Conservation (phyloP, 768 basidiomycete genomes). For the Coprinopsis sp. region DNA sequence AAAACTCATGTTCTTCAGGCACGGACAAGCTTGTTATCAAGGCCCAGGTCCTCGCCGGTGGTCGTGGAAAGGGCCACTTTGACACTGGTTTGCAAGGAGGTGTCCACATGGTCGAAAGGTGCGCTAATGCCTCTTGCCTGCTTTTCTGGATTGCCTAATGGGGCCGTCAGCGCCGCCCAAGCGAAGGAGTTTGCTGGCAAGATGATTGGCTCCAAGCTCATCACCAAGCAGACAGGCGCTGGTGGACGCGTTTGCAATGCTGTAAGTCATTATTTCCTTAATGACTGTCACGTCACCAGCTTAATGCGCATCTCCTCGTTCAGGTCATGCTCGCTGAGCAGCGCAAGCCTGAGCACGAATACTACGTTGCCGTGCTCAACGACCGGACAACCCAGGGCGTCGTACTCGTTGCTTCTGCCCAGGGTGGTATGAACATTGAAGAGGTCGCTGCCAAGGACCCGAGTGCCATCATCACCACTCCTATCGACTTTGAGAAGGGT, state of each 20-base stretch:
- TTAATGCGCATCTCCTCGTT: background rate
- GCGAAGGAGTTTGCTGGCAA: slow-evolving; percentile 82
- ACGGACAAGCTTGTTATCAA: slow-evolving; percentile 87
- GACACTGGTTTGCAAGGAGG: slow-evolving; percentile 96
- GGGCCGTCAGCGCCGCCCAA: slow-evolving; percentile 68
- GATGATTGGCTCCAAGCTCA: slow-evolving; percentile 94
- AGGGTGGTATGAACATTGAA: slow-evolving; percentile 99
- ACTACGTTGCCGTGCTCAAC: slow-evolving; percentile 95
- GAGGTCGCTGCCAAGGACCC: slow-evolving; percentile 98
- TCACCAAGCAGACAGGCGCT: slow-evolving; percentile 98
- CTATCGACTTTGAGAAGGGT: slow-evolving; percentile 81
- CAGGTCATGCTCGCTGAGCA: slow-evolving; percentile 98
- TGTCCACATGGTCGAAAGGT: slow-evolving; percentile 92
- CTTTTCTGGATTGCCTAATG: slow-evolving; percentile 1
- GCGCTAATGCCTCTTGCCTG: slow-evolving; percentile 9
- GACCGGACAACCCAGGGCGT: slow-evolving; percentile 87
- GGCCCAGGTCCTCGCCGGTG: slow-evolving; percentile 97
- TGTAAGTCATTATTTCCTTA: slow-evolving; percentile 40
- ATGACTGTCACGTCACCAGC: background rate
- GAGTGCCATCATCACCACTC: slow-evolving; percentile 89
- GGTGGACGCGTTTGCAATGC: slow-evolving; percentile 92
- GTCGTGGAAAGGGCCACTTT: slow-evolving; percentile 96
- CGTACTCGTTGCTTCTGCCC: slow-evolving; percentile 88
- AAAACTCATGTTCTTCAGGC: slow-evolving; percentile 37
- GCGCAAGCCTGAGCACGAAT: slow-evolving; percentile 90